These are phyloP conservation scores for Stereocaulon alpinum DNA, from an alignment of 495 filamentous ascomycete genomes.

Conservation along the genomic window DNA sequence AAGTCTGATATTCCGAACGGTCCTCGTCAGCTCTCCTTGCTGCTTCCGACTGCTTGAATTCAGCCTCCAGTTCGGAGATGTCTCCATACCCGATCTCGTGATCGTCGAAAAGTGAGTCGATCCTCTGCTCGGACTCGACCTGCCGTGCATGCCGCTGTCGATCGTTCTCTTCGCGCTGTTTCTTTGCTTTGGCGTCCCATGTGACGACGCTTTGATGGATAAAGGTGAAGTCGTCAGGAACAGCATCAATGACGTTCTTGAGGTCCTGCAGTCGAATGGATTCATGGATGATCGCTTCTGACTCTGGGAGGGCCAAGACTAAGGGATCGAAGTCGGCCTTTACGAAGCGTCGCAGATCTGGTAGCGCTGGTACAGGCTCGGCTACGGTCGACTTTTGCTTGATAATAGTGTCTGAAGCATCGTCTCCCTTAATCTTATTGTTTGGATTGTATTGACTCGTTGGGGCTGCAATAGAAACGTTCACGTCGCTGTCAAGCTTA, in stretches of 20 bases:
- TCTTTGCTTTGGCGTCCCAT: slow-evolving; percentile 39
- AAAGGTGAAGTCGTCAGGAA: slow-evolving; percentile 41
- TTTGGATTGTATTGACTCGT: slow-evolving; percentile 11
- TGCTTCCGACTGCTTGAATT: slow-evolving; percentile 47
- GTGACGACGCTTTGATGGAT: slow-evolving; percentile 34
- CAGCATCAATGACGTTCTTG: slow-evolving; percentile 16
- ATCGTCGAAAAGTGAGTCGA: slow-evolving; percentile 47
- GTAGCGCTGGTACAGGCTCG: slow-evolving; percentile 4
- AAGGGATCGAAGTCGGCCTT: slow-evolving; percentile 24
- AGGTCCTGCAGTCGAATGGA: slow-evolving; percentile 15
- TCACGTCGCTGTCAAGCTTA: neutral
- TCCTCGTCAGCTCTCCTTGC: slow-evolving; percentile 45
- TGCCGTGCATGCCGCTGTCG: slow-evolving; percentile 41
- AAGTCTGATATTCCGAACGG: slow-evolving; percentile 43
- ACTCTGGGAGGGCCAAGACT: slow-evolving; percentile 14
- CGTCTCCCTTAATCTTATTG: neutral
- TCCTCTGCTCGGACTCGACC: slow-evolving; percentile 43
- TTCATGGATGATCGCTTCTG: slow-evolving; percentile 8
- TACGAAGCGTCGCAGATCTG: slow-evolving; percentile 22
- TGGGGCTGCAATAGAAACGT: slow-evolving; percentile 5
- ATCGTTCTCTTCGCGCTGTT: slow-evolving; percentile 36
- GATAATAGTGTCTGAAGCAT: neutral
- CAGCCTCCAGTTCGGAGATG: slow-evolving; percentile 48
- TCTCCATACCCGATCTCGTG: slow-evolving; percentile 54
- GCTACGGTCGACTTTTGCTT: slow-evolving; percentile 5